A percentile compares a stretch with the other conserved stretches of the same genome.
Evolutionary conservation across 2,329 filamentous ascomycete genomes (phyloP).

Genomic region (Cadophora gregata): DNA sequence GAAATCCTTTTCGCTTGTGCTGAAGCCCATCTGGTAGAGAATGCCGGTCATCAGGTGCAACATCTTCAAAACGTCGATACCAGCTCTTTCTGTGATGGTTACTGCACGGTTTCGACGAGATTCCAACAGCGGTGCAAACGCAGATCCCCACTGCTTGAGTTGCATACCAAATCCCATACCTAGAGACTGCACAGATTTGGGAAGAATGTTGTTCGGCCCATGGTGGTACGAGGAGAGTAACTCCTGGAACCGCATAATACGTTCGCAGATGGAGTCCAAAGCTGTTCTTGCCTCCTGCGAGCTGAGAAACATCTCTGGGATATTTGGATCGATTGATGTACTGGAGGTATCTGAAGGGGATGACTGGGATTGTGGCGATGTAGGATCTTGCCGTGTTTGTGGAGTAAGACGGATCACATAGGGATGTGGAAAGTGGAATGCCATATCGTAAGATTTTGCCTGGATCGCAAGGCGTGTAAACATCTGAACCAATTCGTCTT

Average conservation of each 20-base stretch:
- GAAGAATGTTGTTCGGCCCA: slow-evolving; percentile 55
- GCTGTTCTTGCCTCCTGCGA: slow-evolving; percentile 61
- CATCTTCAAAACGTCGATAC: slow-evolving; percentile 68
- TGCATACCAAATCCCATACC: slow-evolving; percentile 53
- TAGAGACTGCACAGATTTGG: slow-evolving; percentile 34
- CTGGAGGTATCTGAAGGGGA: slow-evolving; percentile 50
- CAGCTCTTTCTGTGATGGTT: slow-evolving; percentile 60
- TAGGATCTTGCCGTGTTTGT: slow-evolving; percentile 31
- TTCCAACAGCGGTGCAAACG: slow-evolving; percentile 61
- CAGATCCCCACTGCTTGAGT: slow-evolving; percentile 60
- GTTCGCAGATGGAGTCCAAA: slow-evolving; percentile 62
- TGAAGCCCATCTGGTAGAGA: slow-evolving; percentile 66
- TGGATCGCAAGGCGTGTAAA: slow-evolving; percentile 69
- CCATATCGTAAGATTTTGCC: slow-evolving; percentile 72
- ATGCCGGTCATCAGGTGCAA: slow-evolving; percentile 63
- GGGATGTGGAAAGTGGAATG: slow-evolving; percentile 68
- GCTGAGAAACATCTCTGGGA: slow-evolving; percentile 50
- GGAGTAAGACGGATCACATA: slow-evolving; percentile 62
- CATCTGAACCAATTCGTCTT: slow-evolving; percentile 65
- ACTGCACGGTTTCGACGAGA: slow-evolving; percentile 53
- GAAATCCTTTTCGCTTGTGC: slow-evolving; percentile 62
- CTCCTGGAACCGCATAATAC: slow-evolving; percentile 64
- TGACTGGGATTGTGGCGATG: slow-evolving; percentile 44
- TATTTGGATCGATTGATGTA: slow-evolving; percentile 31
- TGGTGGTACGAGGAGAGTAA: slow-evolving; percentile 54